A percentile compares a stretch with the other conserved stretches of the same genome.
These are phyloP conservation scores for Fusarium redolens DNA, from an alignment of 2,329 filamentous ascomycete species.

Conservation along the genomic window DNA sequence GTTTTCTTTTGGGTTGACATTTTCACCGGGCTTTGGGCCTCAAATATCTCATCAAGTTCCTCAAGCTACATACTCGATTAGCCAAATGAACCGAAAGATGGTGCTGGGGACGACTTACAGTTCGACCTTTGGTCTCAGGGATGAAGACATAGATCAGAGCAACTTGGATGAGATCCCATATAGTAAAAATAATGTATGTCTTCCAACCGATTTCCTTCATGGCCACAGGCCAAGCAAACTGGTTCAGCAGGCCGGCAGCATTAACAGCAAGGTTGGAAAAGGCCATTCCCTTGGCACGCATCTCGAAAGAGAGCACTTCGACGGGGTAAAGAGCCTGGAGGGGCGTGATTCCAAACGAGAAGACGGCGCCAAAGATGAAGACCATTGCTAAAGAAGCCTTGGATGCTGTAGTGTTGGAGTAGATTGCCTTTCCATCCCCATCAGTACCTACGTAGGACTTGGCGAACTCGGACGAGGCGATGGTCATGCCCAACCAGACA, in stretches of 20 bases:
- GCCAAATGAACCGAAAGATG: not conserved
- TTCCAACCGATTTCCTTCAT: conserved; percentile 63
- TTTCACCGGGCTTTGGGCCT: not conserved
- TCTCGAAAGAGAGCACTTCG: conserved; percentile 63
- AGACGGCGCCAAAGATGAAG: not conserved
- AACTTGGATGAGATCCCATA: conserved; percentile 52
- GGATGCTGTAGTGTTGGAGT: not conserved
- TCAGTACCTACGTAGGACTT: not conserved
- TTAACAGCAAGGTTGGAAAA: conserved; percentile 58
- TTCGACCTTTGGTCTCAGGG: not conserved
- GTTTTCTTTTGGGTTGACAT: not conserved
- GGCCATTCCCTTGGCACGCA: conserved; percentile 65
- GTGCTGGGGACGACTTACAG: not conserved
- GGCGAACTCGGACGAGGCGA: not conserved
- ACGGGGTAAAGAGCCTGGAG: conserved; percentile 57
- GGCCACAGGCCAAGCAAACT: conserved; percentile 59
- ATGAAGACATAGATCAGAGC: not conserved
- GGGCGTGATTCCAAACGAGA: not conserved
- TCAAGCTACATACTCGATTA: not conserved
- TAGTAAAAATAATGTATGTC: conserved; percentile 61
- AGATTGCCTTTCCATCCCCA: not conserved
- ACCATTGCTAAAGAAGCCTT: not conserved
- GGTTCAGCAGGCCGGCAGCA: conserved; percentile 58
- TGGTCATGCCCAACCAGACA: not conserved
- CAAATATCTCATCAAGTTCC: not conserved